Evolutionary conservation across 805 yeast species (phyloP).

Genomic region (Metschnikowia vanudenii): DNA sequence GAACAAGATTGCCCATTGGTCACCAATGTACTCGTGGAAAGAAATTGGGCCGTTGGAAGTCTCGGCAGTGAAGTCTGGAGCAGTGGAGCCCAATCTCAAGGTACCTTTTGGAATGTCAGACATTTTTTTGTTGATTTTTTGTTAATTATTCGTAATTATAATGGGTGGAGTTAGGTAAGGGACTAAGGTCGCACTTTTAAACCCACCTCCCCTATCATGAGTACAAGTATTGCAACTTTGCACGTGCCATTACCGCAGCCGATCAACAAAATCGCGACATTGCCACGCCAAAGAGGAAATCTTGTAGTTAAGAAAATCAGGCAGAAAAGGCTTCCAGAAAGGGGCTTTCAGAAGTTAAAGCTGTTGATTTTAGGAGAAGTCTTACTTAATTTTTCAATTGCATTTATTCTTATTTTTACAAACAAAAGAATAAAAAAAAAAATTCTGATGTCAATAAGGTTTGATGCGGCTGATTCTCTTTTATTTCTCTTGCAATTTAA

Average conservation of each 20-base stretch:
- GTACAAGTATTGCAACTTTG: constrained; percentile 19
- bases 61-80: constrained; percentile 84
- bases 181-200: not conserved
- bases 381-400: too few relatives aligned
- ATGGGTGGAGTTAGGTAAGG: too few relatives aligned
- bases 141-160: not conserved
- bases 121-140: constrained; percentile 6
- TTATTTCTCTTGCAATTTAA: too few relatives aligned
- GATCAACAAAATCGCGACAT: constrained; percentile 1
- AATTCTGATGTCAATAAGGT: too few relatives aligned
- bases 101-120: constrained; percentile 22
- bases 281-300: not conserved
- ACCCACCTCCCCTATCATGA: not conserved
- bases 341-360: too few relatives aligned
- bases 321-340: too few relatives aligned
- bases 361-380: too few relatives aligned
- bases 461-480: too few relatives aligned
- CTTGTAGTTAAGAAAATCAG: too few relatives aligned
- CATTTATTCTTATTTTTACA: too few relatives aligned
- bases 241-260: constrained; percentile 21
- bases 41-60: constrained; percentile 81
- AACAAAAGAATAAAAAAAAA: too few relatives aligned
- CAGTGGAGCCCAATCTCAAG: constrained; percentile 73
- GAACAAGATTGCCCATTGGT: constrained; percentile 84
- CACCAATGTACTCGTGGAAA: constrained; percentile 84